phyloP scores from a whole-genome alignment of 2,329 filamentous ascomycete species.

The Colletotrichum sp. region DNA sequence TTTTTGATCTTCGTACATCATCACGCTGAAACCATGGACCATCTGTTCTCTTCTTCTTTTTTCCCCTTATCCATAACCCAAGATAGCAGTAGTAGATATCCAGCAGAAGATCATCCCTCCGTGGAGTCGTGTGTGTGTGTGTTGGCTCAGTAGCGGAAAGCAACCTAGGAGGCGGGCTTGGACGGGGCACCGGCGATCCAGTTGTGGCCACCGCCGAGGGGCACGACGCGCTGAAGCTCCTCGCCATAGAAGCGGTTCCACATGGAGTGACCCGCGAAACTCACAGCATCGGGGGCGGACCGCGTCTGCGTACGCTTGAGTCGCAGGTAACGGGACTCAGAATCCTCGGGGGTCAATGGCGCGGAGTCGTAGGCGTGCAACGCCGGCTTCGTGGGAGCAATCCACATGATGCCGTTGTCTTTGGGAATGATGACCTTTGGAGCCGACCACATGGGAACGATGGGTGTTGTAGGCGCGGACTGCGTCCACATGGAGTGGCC shows the following conservation, averaged over 20 bases:
- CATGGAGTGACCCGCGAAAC: conserved; percentile 5
- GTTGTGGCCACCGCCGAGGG: neutral
- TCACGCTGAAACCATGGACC: neutral
- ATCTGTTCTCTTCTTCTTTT: neutral
- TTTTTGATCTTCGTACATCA: neutral
- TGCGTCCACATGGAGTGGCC: conserved; percentile 15
- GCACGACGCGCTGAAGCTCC: neutral
- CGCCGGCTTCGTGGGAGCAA: neutral
- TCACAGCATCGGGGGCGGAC: conserved; percentile 4
- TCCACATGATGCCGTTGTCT: conserved; percentile 1
- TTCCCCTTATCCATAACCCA: neutral
- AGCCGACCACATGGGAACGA: conserved; percentile 7
- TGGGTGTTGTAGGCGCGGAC: neutral
- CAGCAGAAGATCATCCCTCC: neutral
- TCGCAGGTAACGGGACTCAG: conserved; percentile 3
- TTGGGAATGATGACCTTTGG: neutral
- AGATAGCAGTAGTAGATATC: neutral
- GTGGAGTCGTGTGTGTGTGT: neutral
- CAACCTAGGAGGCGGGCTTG: neutral
- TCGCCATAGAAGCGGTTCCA: conserved; percentile 13
- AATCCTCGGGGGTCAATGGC: neutral
- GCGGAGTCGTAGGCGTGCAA: neutral
- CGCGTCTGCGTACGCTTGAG: neutral
- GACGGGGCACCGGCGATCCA: neutral
- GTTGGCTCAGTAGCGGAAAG: neutral